Conservation (phyloP, 2,329 filamentous ascomycete genomes). For the Stemphylium vesicarium region DNA sequence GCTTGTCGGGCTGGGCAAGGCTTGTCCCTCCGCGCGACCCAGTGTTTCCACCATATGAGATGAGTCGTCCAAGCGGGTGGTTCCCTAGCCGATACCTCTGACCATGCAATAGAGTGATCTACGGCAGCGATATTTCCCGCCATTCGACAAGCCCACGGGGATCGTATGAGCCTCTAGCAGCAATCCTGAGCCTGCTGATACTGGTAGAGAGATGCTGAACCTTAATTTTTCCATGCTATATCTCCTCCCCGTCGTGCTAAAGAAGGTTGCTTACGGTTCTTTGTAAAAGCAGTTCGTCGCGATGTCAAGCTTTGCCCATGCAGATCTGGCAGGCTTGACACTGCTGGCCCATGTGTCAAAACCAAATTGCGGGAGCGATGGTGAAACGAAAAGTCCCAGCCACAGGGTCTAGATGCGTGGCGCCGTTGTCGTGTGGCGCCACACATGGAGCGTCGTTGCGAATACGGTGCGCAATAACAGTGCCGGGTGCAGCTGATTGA, state of each 20-base stretch:
- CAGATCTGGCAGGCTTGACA: background rate
- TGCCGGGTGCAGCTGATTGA: conserved; percentile 21
- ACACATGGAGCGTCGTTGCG: background rate
- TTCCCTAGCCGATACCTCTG: too few species aligned
- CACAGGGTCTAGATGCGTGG: conserved; percentile 15
- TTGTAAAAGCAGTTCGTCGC: background rate
- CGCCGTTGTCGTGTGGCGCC: conserved; percentile 9
- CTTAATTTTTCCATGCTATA: too few species aligned
- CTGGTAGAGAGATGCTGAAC: too few species aligned
- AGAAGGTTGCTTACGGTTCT: too few species aligned
- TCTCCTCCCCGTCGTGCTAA: too few species aligned
- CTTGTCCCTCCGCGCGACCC: conserved; percentile 1
- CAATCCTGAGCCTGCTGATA: too few species aligned
- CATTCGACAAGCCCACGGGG: too few species aligned
- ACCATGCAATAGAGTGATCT: too few species aligned
- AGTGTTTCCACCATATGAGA: background rate
- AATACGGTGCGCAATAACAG: background rate
- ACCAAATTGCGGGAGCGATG: conserved; percentile 20
- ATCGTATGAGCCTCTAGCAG: too few species aligned
- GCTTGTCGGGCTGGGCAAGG: conserved; percentile 13
- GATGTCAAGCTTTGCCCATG: background rate
- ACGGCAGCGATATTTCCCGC: too few species aligned
- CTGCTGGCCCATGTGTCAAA: background rate
- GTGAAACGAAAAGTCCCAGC: conserved; percentile 25
- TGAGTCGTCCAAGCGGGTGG: conserved; percentile 1